phyloP scores from a whole-genome alignment of 2,329 filamentous ascomycete genomes.

The Plenodomus tracheiphilus region DNA sequence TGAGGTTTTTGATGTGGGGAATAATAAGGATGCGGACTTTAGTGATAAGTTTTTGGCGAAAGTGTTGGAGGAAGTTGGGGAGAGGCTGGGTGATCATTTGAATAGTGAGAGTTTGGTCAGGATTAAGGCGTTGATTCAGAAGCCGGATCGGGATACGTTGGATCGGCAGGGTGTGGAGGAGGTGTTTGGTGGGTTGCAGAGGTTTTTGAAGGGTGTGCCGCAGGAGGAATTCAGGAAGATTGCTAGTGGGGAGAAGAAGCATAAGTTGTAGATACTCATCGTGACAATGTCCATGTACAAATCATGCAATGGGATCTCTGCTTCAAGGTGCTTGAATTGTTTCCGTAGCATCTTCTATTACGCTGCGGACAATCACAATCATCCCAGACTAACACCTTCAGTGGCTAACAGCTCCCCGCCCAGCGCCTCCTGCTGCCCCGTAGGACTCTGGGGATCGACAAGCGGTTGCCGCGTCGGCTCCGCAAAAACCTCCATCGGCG shows the following conservation, averaged over 20 bases:
- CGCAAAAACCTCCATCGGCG: conserved; percentile 16
- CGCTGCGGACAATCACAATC: not conserved
- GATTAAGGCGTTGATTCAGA: conserved; percentile 82
- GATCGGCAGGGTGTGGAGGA: conserved; percentile 80
- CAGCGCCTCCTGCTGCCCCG: conserved; percentile 23
- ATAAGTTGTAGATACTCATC: conserved; percentile 70
- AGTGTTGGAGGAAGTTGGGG: conserved; percentile 79
- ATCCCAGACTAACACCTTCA: conserved; percentile 40
- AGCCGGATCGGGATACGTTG: conserved; percentile 70
- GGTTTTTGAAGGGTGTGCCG: conserved; percentile 78
- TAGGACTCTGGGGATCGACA: not conserved
- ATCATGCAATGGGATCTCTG: not conserved
- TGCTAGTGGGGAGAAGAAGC: conserved; percentile 85
- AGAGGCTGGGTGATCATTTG: conserved; percentile 77
- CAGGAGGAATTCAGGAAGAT: conserved; percentile 88
- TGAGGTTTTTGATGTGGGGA: conserved; percentile 68
- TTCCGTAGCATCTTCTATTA: too few species aligned
- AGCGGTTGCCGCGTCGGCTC: conserved; percentile 3
- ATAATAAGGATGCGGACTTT: conserved; percentile 56
- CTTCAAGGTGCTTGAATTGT: too few species aligned
- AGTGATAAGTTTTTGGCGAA: conserved; percentile 66
- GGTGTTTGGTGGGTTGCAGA: conserved; percentile 81
- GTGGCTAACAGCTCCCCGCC: conserved; percentile 38
- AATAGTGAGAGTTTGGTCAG: conserved; percentile 76
- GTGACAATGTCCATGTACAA: not conserved